Percentiles rank a stretch among this genome's conserved stretches.
These are phyloP conservation scores for Clausena lansium DNA, from an alignment of 345 rosid genomes.

Conservation along the genomic window DNA sequence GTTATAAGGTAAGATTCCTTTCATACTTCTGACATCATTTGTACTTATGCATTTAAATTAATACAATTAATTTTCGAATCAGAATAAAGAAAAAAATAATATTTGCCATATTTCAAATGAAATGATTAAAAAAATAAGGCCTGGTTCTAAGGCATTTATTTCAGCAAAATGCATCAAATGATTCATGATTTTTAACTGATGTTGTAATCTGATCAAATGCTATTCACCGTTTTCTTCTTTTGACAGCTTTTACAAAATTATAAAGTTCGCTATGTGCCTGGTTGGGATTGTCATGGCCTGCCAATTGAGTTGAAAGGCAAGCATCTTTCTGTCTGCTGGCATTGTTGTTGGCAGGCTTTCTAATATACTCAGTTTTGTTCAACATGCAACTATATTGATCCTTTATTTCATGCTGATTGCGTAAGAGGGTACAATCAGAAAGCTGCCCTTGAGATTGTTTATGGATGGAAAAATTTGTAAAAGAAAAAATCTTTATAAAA, in stretches of 20 bases:
- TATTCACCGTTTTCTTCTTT: conserved; percentile 18
- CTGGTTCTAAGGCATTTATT: not conserved
- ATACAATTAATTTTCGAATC: not conserved
- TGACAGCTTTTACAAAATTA: conserved; percentile 82
- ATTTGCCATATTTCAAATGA: not conserved
- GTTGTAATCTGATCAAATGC: conserved; percentile 5
- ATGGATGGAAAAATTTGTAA: not conserved
- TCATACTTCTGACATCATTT: conserved; percentile 6
- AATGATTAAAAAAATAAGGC: not conserved
- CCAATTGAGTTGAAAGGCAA: conserved; percentile 98
- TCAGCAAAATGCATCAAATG: not conserved
- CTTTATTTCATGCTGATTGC: not conserved
- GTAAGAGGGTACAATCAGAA: not conserved
- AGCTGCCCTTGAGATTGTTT: not conserved
- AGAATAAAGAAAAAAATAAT: not conserved
- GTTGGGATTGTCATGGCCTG: conserved; percentile 99
- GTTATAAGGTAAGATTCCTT: conserved; percentile 64
- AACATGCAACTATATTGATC: not conserved
- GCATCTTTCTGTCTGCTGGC: conserved; percentile 23
- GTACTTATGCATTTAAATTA: conserved; percentile 6
- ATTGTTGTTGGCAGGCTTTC: conserved; percentile 7
- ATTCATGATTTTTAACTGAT: not conserved
- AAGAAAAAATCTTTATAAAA: not conserved
- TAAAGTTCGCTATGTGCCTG: conserved; percentile 84
- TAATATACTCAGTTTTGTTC: not conserved